Base-by-base conservation (phyloP, 108 stramenopile species). In the Nitzschia sp. region DNA sequence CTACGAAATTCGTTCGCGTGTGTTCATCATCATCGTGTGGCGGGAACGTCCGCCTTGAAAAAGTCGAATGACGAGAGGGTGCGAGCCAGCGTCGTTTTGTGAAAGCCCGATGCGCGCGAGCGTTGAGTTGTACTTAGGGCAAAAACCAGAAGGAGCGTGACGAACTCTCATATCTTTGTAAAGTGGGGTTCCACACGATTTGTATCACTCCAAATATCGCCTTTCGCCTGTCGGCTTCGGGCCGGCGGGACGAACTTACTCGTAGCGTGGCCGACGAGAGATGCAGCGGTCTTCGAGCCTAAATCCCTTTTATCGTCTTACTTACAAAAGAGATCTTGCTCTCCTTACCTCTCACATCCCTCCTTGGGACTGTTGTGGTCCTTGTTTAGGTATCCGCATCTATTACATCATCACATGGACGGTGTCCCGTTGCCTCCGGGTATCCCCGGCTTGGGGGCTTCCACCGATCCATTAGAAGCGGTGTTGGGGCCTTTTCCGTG, bases 401-500 rank as follows among this genome's bases (percentile, higher is more conserved):
- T 69, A 29, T 31, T 75, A 65, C 73, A 78, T 41, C 60, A 57
- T 33, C 56, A 63, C 33, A 80, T 80, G 80, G 83, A 84, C n/a
- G 80, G 80, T 53, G 66, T 80, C 63, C 70, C 77, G 32, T 72
- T 76, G 58, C 79, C 79, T 17, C 78, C 84, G 56, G 80, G 79
- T 47, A 86, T 91, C 45, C 81, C 85, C 13, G 91, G 91, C 13
- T 45, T 87, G 29, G 72, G 78, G 53, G 78, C 79, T 21, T 85
- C 84, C 48, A 86, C 89, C 75, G 89, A 95, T 84, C 90, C 93
- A 41, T 58, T 92, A 30, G 93, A 95, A 64, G 77, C 79, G 19
- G 76, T 95, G 3, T 76, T 97, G 6, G 97, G 97, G 28, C 93
- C 94, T 27, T 97, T 97, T 74, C 97, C 97, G 5, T 96, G 93